Percentiles rank a stretch among this genome's conserved stretches.
phyloP scores from a whole-genome alignment of 228 moss, liverwort and hornwort genomes.

The Sphagnum magellanicum region DNA sequence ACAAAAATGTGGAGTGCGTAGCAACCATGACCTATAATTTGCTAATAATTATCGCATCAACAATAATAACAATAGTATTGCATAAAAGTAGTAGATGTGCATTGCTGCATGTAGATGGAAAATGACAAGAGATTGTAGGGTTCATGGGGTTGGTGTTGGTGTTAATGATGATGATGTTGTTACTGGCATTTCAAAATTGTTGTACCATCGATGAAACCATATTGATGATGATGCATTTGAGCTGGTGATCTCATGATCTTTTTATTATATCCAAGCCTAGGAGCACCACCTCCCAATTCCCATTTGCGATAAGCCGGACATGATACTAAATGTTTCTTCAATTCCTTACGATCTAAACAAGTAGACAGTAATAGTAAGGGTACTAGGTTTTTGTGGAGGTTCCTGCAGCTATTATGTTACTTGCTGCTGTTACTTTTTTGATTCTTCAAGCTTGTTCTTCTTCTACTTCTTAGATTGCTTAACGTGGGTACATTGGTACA shows the following conservation, averaged over 20 bases:
- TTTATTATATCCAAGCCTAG: slow-evolving; percentile 32
- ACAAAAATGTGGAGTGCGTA: not conserved
- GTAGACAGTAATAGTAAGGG: not conserved
- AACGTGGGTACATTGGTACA: slow-evolving; percentile 29
- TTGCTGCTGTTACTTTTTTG: no score
- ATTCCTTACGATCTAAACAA: slow-evolving; percentile 10
- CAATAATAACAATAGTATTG: slow-evolving; percentile 8
- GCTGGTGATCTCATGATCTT: slow-evolving; percentile 28
- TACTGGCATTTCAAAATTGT: no score
- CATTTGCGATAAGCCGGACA: slow-evolving; percentile 57
- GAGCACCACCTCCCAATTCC: slow-evolving; percentile 46
- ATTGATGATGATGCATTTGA: slow-evolving; percentile 20
- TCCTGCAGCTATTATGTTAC: no score
- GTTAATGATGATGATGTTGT: no score
- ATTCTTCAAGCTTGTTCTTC: not conserved
- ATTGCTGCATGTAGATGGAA: slow-evolving; percentile 41
- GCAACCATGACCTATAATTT: not conserved
- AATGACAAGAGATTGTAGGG: slow-evolving; percentile 19
- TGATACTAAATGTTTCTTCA: no score
- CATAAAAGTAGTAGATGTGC: slow-evolving; percentile 12
- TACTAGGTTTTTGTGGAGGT: not conserved
- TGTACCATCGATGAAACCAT: slow-evolving; percentile 1
- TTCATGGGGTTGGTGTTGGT: no score
- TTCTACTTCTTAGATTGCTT: slow-evolving; percentile 35
- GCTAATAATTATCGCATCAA: slow-evolving; percentile 5